Percentiles rank a stretch among this genome's conserved stretches.
Conservation (phyloP, 108 stramenopile species). For the Cylindrotheca fusiformis region DNA sequence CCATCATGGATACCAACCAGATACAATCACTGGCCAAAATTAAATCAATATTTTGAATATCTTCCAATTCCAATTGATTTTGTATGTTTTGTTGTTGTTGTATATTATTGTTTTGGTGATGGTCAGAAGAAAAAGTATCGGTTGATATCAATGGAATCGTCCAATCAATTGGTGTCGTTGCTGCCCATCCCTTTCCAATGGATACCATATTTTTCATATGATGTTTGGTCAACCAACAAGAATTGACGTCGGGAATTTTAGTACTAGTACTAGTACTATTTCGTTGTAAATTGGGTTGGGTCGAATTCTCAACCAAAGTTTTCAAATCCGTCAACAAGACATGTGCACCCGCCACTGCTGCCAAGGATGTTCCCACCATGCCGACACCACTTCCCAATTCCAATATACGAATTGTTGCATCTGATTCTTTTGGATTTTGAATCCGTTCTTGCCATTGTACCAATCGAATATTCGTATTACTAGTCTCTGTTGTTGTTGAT, state of each 20-base stretch:
- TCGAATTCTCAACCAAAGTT: conserved; percentile 60
- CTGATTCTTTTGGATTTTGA: conserved; percentile 6
- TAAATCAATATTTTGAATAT: conserved; percentile 34
- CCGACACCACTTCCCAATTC: conserved; percentile 73
- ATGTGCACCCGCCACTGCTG: conserved; percentile 34
- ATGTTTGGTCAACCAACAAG: conserved; percentile 18
- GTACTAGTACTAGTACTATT: conserved; percentile 16
- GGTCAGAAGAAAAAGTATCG: too few species aligned
- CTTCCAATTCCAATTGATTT: background rate
- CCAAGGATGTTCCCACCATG: conserved; percentile 49
- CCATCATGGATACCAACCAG: conserved; percentile 57
- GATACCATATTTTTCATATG: conserved; percentile 8
- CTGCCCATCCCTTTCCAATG: conserved; percentile 64
- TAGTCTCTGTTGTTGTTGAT: background rate
- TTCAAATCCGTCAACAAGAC: conserved; percentile 63
- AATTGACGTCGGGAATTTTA: background rate
- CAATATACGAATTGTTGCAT: conserved; percentile 16
- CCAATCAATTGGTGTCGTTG: conserved; percentile 55
- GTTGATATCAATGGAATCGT: conserved; percentile 46
- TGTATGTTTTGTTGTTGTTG: conserved; percentile 31
- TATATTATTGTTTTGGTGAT: too few species aligned
- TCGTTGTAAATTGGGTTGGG: conserved; percentile 39
- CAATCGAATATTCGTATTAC: conserved; percentile 8
- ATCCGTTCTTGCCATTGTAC: conserved; percentile 30
- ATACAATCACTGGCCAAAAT: conserved; percentile 71